Percentiles rank a stretch among this genome's conserved stretches.
phyloP scores from a whole-genome alignment of 257 asterid genomes.

The Perilla frutescens region DNA sequence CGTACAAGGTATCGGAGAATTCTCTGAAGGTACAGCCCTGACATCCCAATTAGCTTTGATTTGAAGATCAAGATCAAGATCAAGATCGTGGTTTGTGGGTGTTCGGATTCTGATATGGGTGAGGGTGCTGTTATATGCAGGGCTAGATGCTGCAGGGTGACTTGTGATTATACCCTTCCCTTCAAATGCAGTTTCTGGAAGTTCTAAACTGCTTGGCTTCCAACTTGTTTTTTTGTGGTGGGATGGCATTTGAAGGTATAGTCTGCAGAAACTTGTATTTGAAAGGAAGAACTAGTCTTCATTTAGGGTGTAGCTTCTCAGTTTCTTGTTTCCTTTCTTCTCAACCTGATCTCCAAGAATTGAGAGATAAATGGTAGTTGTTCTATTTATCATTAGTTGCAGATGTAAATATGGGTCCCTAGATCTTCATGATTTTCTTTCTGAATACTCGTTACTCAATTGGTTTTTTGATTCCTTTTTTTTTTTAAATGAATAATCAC shows the following conservation, averaged over 20 bases:
- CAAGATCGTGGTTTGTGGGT: slow-evolving; percentile 14
- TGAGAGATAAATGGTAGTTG: slow-evolving; percentile 33
- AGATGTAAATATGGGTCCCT: slow-evolving; percentile 48
- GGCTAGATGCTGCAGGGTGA: slow-evolving; percentile 48
- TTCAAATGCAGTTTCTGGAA: slow-evolving; percentile 42
- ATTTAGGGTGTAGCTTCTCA: slow-evolving; percentile 30
- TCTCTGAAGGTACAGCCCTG: slow-evolving; percentile 56
- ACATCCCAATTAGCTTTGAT: neutral
- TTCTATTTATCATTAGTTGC: slow-evolving; percentile 40
- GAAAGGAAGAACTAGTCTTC: slow-evolving; percentile 34
- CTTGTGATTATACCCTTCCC: slow-evolving; percentile 42
- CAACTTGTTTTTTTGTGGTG: slow-evolving; percentile 32
- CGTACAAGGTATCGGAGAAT: slow-evolving; percentile 69
- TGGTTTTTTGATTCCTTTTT: neutral
- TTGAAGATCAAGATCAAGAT: neutral
- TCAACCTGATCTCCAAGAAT: slow-evolving; percentile 30
- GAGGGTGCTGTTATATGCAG: slow-evolving; percentile 42
- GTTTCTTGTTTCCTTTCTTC: neutral
- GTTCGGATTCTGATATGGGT: slow-evolving; percentile 22
- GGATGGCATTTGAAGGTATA: slow-evolving; percentile 47
- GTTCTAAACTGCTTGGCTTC: slow-evolving; percentile 44
- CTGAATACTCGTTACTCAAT: neutral
- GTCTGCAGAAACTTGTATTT: slow-evolving; percentile 33
- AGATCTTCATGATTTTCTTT: slow-evolving; percentile 37
- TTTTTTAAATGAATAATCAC: slow-evolving; percentile 9